Evolutionary conservation across 2,329 filamentous ascomycete genomes (phyloP), one percentile per base, ranked within the genome.

Genomic region (Trichoderma sp.): DNA sequence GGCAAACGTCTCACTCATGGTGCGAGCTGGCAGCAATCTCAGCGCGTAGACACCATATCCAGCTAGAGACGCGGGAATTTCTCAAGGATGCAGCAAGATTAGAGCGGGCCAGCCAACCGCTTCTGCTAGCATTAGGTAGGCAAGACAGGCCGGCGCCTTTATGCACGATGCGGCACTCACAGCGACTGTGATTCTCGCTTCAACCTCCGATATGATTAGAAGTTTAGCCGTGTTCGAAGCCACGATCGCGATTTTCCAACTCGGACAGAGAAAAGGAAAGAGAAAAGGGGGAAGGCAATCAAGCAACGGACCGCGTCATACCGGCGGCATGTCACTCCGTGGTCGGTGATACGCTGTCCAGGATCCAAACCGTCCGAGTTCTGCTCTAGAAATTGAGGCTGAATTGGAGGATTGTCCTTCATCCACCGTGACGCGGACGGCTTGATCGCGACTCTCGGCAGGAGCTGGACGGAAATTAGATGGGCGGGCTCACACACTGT

Each of bases 351-450:
- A 37, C 64, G 40, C 55, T 29, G 55, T 55, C 40, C 55, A 59
- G 64, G 55, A 33, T 40, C 7, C 29, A 59, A 37, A 59, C 35
- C n/a, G 13, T 29, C 64, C 31, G 55, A 56, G 49, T 67, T 67
- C 55, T 67, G 64, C 40, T 59, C 64, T 33, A 37, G 53, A 47
- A 40, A 59, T 58, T 67, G 64, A 59, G 64, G 64, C 64, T 59
- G 64, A 67, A 59, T 67, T 67, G 64, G 37, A 67, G 64, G 64
- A 67, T 67, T 67, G 64, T 11, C 21, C 27, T 57, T 40, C 64
- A 29, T 59, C 64, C 24, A 55, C 37, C 24, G 58, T 59, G 33
- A 67, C 53, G 64, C 35, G 55, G 40, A 67, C 35, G 64, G 40
- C 55, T 67, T 56, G 55, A 67, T 59, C 55, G 52, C 55, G 64